Evolutionary conservation across 768 basidiomycete genomes (phyloP).

Genomic region (Russula dissimulans): DNA sequence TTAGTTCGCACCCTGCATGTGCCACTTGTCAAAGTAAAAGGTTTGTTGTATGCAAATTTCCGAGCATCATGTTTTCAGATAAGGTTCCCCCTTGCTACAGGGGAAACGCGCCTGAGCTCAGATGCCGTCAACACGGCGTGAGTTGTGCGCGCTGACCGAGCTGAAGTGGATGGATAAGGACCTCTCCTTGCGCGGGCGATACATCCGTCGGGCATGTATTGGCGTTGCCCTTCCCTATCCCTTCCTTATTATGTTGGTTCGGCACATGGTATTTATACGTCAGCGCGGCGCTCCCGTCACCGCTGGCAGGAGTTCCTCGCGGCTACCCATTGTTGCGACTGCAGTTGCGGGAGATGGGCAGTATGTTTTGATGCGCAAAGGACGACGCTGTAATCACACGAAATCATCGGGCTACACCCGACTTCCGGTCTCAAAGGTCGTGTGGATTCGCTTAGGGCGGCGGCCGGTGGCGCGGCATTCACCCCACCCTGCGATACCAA

Average conservation of each 20-base stretch:
- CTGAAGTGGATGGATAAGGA: background rate
- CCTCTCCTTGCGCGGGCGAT: background rate
- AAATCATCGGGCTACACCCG: background rate
- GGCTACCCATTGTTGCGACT: background rate
- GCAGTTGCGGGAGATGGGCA: background rate
- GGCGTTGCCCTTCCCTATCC: background rate
- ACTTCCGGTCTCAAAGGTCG: background rate
- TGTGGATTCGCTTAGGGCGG: background rate
- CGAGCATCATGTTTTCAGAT: background rate
- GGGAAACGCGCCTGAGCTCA: background rate
- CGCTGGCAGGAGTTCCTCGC: background rate
- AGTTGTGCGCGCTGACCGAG: background rate
- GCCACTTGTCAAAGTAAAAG: background rate
- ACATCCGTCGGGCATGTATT: background rate
- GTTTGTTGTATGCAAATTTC: background rate
- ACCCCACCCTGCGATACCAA: background rate
- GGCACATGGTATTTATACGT: background rate
- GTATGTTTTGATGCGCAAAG: background rate
- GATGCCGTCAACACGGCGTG: background rate
- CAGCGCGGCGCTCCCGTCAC: too few relatives aligned
- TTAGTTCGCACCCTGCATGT: background rate
- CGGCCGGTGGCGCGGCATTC: background rate
- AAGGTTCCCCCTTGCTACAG: background rate
- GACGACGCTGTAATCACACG: background rate
- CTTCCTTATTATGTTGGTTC: background rate